Evolutionary conservation across 2,329 filamentous ascomycete species (phyloP).

Genomic region (Penicillium capsulatum): DNA sequence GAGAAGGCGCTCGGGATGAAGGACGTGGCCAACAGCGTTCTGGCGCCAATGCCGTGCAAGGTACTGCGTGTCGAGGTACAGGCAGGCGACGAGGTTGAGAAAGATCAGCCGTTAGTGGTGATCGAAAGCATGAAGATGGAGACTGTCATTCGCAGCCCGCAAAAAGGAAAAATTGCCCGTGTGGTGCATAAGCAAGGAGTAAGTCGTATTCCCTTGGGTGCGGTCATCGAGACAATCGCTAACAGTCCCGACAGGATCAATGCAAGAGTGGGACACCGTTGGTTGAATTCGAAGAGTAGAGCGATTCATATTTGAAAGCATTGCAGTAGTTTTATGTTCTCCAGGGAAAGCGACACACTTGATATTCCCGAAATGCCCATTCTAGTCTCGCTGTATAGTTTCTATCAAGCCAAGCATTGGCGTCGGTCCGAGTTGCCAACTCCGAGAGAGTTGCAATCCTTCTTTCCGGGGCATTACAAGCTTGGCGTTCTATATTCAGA

Average conservation of each 20-base stretch:
- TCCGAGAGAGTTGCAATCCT: no score
- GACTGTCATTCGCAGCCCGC: slow-evolving; percentile 73
- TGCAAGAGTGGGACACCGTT: slow-evolving; percentile 72
- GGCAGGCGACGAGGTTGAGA: slow-evolving; percentile 76
- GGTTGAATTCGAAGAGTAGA: slow-evolving; percentile 63
- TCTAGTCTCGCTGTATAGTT: no score
- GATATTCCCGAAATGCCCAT: no score
- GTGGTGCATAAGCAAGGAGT: slow-evolving; percentile 71
- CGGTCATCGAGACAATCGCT: slow-evolving; percentile 9
- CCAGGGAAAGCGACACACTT: no score
- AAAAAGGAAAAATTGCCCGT: slow-evolving; percentile 66
- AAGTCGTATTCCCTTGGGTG: slow-evolving; percentile 39
- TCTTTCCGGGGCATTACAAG: no score
- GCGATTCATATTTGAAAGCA: no score
- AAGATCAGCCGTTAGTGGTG: slow-evolving; percentile 83
- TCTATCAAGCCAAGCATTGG: no score
- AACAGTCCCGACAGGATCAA: slow-evolving; percentile 57
- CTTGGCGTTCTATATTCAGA: no score
- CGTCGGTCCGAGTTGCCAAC: no score
- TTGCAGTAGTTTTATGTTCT: no score
- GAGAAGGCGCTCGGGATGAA: slow-evolving; percentile 82
- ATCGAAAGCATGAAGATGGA: slow-evolving; percentile 93
- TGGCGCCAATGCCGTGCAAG: slow-evolving; percentile 97
- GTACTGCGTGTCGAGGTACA: slow-evolving; percentile 82
- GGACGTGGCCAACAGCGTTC: slow-evolving; percentile 74